Conservation (phyloP, 352 stramenopile genomes). For the Pythium sukuiense region DNA sequence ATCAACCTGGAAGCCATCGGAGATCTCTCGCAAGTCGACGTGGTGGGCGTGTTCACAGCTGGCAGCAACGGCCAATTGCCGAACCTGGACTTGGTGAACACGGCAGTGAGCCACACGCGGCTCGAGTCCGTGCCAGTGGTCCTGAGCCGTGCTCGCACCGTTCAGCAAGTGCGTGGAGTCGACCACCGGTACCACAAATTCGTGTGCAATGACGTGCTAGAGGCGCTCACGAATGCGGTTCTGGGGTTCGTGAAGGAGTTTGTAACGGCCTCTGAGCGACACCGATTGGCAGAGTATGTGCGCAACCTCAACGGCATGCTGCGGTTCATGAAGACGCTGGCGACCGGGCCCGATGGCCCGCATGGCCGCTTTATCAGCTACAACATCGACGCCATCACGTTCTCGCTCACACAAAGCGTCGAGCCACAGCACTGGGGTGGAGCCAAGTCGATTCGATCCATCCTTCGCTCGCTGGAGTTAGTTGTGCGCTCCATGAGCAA, state of each 20-base stretch:
- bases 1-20: slow-evolving; percentile 67
- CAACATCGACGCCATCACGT: slow-evolving; percentile 84
- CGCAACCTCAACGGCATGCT: slow-evolving; percentile 64
- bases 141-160: slow-evolving; percentile 45
- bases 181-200: not conserved
- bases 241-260: slow-evolving; percentile 1
- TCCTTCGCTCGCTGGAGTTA: slow-evolving; percentile 62
- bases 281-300: slow-evolving; percentile 42
- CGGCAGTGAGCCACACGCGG: slow-evolving; percentile 50
- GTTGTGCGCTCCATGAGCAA: slow-evolving; percentile 83
- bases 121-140: slow-evolving; percentile 48
- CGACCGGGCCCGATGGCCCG: slow-evolving; percentile 54
- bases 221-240: not conserved
- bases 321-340: slow-evolving; percentile 78
- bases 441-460: slow-evolving; percentile 32
- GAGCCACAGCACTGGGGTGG: slow-evolving; percentile 15
- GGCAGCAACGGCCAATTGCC: slow-evolving; percentile 85
- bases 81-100: slow-evolving; percentile 88
- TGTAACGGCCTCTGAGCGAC: slow-evolving; percentile 25
- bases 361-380: slow-evolving; percentile 85
- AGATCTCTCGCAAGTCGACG: slow-evolving; percentile 27
- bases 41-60: slow-evolving; percentile 59
- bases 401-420: slow-evolving; percentile 37
- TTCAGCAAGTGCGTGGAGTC: slow-evolving; percentile 15
- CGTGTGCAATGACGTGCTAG: slow-evolving; percentile 8